Evolutionary conservation across 2,329 filamentous ascomycete genomes (phyloP).

Genomic region (Phoma sp.): DNA sequence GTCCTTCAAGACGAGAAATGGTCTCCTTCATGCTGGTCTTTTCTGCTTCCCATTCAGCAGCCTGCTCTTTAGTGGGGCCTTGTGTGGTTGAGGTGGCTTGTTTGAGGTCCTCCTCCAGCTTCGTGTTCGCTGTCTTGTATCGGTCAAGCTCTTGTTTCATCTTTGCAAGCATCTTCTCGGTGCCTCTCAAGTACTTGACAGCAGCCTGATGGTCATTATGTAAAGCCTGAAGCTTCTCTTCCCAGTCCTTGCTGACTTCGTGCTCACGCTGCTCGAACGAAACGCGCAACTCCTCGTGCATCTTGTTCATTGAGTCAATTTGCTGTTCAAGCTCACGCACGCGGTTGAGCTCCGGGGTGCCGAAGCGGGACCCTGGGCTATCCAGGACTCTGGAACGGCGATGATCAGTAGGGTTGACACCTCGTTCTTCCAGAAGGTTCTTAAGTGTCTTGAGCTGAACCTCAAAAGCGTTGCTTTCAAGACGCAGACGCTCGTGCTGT

Average conservation of each 20-base stretch:
- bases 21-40: constrained; percentile 71
- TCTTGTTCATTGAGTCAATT: constrained; percentile 74
- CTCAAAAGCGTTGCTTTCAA: constrained; percentile 90
- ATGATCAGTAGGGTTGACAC: constrained; percentile 77
- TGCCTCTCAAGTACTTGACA: constrained; percentile 97
- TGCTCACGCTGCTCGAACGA: constrained; percentile 79
- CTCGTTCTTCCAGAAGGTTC: constrained; percentile 87
- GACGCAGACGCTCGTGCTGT: constrained; percentile 81
- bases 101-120: constrained; percentile 83
- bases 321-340: constrained; percentile 88
- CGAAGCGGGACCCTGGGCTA: constrained; percentile 75
- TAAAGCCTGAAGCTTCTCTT: constrained; percentile 89
- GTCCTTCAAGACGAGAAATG: constrained; percentile 71
- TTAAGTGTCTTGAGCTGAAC: constrained; percentile 94
- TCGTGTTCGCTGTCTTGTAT: constrained; percentile 85
- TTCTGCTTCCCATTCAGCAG: constrained; percentile 76
- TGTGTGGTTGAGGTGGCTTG: constrained; percentile 51
- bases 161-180: constrained; percentile 98
- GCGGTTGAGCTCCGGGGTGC: constrained; percentile 77
- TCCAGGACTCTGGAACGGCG: constrained; percentile 74
- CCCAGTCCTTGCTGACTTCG: constrained; percentile 86
- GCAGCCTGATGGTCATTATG: constrained; percentile 98
- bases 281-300: constrained; percentile 84
- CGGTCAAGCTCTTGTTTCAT: constrained; percentile 97
- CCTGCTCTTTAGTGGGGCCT: constrained; percentile 51